Percentiles rank a stretch among this genome's conserved stretches.
These are phyloP conservation scores for Platanthera zijinensis DNA, from an alignment of 106 monocot genomes.

Conservation along the genomic window DNA sequence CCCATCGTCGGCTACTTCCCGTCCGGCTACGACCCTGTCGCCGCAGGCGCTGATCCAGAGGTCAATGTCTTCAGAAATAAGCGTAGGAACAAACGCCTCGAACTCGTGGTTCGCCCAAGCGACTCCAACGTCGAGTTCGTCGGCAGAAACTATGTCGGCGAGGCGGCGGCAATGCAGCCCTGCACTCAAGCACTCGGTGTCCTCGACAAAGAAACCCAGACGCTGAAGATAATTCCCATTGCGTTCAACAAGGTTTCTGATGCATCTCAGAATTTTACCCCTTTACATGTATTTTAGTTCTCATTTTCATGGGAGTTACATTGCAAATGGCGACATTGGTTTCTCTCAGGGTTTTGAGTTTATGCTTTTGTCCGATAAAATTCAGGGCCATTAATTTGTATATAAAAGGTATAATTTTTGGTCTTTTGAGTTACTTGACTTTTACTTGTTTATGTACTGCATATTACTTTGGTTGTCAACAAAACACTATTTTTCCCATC, in stretches of 20 bases:
- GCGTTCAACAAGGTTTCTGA: conserved; percentile 66
- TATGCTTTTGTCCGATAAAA: neutral
- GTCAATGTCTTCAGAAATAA: conserved; percentile 39
- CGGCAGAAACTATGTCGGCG: conserved; percentile 71
- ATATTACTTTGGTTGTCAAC: too few species aligned
- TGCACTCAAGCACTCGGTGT: conserved; percentile 78
- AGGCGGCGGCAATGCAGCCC: conserved; percentile 57
- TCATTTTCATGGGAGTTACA: neutral
- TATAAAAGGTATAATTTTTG: too few species aligned
- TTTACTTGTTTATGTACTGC: too few species aligned
- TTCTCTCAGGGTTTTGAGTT: neutral
- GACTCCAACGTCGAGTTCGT: conserved; percentile 55
- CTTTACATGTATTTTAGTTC: neutral
- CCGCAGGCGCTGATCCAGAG: conserved; percentile 1
- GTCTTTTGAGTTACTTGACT: too few species aligned
- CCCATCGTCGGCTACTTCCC: conserved; percentile 86
- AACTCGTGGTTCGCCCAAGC: conserved; percentile 49
- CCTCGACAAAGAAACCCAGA: conserved; percentile 65
- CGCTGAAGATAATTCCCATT: conserved; percentile 68
- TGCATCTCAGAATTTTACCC: neutral
- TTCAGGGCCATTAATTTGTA: neutral
- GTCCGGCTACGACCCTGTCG: conserved; percentile 59
- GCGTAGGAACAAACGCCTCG: conserved; percentile 22
- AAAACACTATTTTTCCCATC: too few species aligned
- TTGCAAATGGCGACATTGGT: neutral